phyloP scores from a whole-genome alignment of 176 grass and related monocot genomes.

The Alopecurus myosuroides region DNA sequence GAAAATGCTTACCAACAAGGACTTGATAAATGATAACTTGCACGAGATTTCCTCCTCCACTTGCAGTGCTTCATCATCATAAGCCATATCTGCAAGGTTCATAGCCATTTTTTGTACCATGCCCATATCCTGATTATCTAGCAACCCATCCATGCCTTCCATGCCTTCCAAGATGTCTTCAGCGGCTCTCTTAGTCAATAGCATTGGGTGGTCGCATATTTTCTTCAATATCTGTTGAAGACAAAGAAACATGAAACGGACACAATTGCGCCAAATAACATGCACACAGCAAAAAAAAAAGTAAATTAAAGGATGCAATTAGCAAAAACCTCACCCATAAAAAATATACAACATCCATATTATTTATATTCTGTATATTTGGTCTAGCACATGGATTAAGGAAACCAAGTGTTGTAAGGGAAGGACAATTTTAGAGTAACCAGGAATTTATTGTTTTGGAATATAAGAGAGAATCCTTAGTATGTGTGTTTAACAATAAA shows the following conservation, averaged over 20 bases:
- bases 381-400: not conserved
- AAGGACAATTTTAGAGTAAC: not conserved
- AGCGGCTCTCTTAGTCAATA: slow-evolving; percentile 90
- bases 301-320: not conserved
- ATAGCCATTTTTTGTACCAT: slow-evolving; percentile 83
- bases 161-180: slow-evolving; percentile 91
- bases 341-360: not conserved
- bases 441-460: not conserved
- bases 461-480: not conserved
- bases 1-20: slow-evolving; percentile 62
- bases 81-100: slow-evolving; percentile 73
- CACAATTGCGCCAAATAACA: not conserved
- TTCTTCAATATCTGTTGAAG: slow-evolving; percentile 87
- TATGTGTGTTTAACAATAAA: not conserved
- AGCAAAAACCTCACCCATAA: not conserved
- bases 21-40: slow-evolving; percentile 88
- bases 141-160: slow-evolving; percentile 78
- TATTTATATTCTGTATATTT: not conserved
- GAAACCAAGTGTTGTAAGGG: not conserved
- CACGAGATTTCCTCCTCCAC: slow-evolving; percentile 69
- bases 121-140: slow-evolving; percentile 62
- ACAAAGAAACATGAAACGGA: not conserved
- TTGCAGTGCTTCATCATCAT: slow-evolving; percentile 44
- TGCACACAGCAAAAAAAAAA: not conserved
- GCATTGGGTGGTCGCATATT: slow-evolving; percentile 93